phyloP scores from a whole-genome alignment of 2,329 filamentous ascomycete genomes.

The Hymenoscyphus linearis region DNA sequence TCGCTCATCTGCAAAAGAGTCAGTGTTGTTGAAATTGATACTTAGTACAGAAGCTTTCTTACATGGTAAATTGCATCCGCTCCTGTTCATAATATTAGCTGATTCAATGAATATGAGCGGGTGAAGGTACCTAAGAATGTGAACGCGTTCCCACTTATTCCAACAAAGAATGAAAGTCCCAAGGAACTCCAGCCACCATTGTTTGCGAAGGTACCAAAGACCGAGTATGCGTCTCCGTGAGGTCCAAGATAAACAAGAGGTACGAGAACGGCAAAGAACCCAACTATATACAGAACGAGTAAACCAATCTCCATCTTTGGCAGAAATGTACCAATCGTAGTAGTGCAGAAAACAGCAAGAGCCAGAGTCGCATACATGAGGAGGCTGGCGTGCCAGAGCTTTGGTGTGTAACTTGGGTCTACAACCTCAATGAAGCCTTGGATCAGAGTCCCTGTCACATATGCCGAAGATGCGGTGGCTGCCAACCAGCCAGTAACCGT shows the following conservation, averaged over 20 bases:
- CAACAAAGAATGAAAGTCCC: slow-evolving; percentile 32
- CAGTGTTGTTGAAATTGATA: slow-evolving; percentile 12
- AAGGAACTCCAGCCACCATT: slow-evolving; percentile 27
- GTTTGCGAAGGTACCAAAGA: slow-evolving; percentile 29
- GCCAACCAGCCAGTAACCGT: not conserved
- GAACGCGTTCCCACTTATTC: too few species aligned
- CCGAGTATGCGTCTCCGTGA: slow-evolving; percentile 8
- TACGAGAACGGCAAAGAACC: slow-evolving; percentile 38
- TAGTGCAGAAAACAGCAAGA: not conserved
- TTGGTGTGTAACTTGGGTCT: not conserved
- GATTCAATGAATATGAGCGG: too few species aligned
- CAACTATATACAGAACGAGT: slow-evolving; percentile 38
- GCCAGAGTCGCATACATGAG: not conserved
- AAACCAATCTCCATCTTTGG: slow-evolving; percentile 36
- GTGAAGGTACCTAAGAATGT: too few species aligned
- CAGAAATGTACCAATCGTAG: not conserved
- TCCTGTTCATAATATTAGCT: too few species aligned
- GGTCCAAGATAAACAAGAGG: slow-evolving; percentile 30
- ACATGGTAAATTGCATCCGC: too few species aligned
- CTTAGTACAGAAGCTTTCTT: too few species aligned
- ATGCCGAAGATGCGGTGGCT: not conserved
- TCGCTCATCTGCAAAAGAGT: slow-evolving; percentile 36
- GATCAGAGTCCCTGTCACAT: not conserved
- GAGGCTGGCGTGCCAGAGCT: not conserved
- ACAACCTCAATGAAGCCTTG: not conserved